These are phyloP conservation scores for Byssochlamys sp. DNA, from an alignment of 2,329 filamentous ascomycete genomes.

Conservation along the genomic window DNA sequence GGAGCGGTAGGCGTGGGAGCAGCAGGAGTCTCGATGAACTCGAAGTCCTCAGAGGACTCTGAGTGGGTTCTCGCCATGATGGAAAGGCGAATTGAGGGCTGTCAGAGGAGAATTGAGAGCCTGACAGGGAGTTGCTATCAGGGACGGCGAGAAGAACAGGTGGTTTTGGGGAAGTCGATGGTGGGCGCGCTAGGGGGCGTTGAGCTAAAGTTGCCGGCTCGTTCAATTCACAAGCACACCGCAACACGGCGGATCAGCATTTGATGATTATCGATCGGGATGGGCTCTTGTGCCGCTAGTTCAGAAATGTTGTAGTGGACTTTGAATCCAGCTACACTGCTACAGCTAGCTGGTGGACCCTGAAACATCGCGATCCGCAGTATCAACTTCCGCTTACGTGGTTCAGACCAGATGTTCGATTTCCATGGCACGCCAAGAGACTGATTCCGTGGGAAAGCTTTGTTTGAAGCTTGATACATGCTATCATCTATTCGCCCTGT, in stretches of 20 bases:
- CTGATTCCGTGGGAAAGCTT: not conserved
- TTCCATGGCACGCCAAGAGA: not conserved
- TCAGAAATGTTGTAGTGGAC: no score
- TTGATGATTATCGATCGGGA: not conserved
- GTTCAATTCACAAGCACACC: not conserved
- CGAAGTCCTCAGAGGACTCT: constrained; percentile 40
- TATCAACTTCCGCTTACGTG: not conserved
- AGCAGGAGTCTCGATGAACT: constrained; percentile 51
- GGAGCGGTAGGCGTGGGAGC: constrained; percentile 44
- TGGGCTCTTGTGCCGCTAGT: not conserved
- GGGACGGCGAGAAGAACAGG: constrained; percentile 6
- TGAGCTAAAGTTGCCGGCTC: not conserved
- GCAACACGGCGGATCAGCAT: not conserved
- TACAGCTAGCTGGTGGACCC: constrained; percentile 2
- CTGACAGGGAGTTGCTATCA: constrained; percentile 10
- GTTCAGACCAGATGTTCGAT: not conserved
- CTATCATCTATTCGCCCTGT: not conserved
- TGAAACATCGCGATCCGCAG: constrained; percentile 18
- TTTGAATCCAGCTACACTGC: no score
- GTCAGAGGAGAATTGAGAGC: constrained; percentile 12
- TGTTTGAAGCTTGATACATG: not conserved
- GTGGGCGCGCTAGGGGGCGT: not conserved
- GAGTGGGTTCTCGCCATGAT: constrained; percentile 34
- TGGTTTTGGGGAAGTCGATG: constrained; percentile 1
- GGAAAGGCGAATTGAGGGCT: constrained; percentile 18